These are phyloP conservation scores for Rhizopogon vinicolor DNA, from an alignment of 768 basidiomycete species.

Conservation along the genomic window DNA sequence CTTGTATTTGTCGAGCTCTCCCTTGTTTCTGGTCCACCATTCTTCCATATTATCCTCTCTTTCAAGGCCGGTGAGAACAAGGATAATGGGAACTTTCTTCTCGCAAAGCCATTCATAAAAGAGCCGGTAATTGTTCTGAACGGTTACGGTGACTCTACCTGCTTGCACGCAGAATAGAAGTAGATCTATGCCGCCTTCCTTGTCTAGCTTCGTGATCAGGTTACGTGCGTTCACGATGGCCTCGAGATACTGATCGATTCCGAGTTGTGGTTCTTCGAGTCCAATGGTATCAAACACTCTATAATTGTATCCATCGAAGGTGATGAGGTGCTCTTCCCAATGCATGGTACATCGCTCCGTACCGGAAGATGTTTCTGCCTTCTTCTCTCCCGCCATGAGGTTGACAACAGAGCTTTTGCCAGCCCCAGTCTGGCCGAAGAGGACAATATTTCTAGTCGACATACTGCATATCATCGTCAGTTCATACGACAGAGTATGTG, in stretches of 20 bases:
- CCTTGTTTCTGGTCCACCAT: slow-evolving; percentile 16
- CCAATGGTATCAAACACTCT: slow-evolving; percentile 31
- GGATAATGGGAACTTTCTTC: slow-evolving; percentile 24
- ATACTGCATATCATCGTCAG: not conserved
- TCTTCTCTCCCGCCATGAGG: slow-evolving; percentile 29
- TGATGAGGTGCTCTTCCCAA: slow-evolving; percentile 19
- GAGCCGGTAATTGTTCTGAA: slow-evolving; percentile 27
- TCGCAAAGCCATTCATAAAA: slow-evolving; percentile 37
- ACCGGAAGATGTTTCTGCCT: slow-evolving; percentile 19
- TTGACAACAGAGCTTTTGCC: slow-evolving; percentile 32
- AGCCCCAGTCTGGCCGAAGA: slow-evolving; percentile 37
- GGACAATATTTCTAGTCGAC: slow-evolving; percentile 20
- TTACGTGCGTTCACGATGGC: slow-evolving; percentile 26
- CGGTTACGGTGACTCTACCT: slow-evolving; percentile 24
- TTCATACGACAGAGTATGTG: not conserved
- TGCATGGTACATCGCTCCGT: slow-evolving; percentile 29
- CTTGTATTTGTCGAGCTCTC: slow-evolving; percentile 14
- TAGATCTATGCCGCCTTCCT: slow-evolving; percentile 26
- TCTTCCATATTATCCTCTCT: slow-evolving; percentile 10
- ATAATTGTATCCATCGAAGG: slow-evolving; percentile 15
- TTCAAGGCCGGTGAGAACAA: slow-evolving; percentile 30
- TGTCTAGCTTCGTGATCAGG: slow-evolving; percentile 30
- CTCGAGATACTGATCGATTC: slow-evolving; percentile 19
- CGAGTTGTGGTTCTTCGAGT: slow-evolving; percentile 22
- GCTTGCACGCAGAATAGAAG: slow-evolving; percentile 30